Percentiles rank a stretch among this genome's conserved stretches.
These are phyloP conservation scores for Prunus kanzakura DNA, from an alignment of 306 rosid genomes.

Conservation along the genomic window DNA sequence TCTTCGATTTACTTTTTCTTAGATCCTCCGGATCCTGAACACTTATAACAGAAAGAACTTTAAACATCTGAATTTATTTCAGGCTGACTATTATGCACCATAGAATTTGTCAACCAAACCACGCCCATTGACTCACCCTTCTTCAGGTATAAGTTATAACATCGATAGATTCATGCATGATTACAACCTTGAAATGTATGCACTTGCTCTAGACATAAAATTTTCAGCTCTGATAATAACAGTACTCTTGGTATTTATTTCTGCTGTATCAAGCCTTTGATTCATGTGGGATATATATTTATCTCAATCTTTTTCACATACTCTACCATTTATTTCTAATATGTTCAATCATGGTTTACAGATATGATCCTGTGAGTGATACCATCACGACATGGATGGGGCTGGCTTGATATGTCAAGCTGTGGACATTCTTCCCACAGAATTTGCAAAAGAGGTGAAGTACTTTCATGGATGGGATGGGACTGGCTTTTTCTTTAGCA, in stretches of 20 bases:
- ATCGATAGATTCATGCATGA: background rate
- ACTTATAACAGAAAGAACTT: background rate
- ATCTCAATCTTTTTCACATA: no score
- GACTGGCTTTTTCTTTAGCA: constrained; percentile 3
- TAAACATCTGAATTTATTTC: constrained; percentile 20
- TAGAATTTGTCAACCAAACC: constrained; percentile 76
- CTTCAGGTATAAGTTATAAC: constrained; percentile 55
- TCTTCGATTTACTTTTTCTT: background rate
- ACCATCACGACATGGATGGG: constrained; percentile 82
- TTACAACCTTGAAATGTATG: background rate
- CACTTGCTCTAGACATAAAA: background rate
- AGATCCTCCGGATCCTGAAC: background rate
- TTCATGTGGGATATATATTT: no score
- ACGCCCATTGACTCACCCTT: constrained; percentile 87
- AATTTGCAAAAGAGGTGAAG: constrained; percentile 91
- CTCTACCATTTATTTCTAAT: constrained; percentile 6
- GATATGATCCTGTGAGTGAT: constrained; percentile 67
- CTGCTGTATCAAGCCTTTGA: no score
- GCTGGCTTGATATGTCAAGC: constrained; percentile 79
- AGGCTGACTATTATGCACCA: constrained; percentile 87
- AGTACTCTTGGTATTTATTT: background rate
- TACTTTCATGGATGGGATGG: constrained; percentile 5
- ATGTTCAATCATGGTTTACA: constrained; percentile 36
- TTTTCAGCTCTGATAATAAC: background rate
- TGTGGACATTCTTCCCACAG: constrained; percentile 92